phyloP scores from a whole-genome alignment of 1,139 yeast genomes.

The Lodderomyces beijingensis region DNA sequence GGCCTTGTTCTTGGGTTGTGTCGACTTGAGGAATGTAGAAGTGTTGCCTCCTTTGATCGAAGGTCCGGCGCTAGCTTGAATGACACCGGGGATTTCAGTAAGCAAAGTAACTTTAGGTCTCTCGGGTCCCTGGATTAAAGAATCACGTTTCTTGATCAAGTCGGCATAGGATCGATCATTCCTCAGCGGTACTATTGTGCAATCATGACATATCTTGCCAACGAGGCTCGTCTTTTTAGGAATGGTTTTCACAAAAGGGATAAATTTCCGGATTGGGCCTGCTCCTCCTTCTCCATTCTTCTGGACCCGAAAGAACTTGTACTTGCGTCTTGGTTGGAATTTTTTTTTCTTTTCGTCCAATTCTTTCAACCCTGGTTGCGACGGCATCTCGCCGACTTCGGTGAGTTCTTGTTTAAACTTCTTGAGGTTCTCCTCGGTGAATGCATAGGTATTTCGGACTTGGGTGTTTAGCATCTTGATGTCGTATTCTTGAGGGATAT shows the following conservation, averaged over 20 bases:
- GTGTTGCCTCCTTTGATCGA: slow-evolving; percentile 67
- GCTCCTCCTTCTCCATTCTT: slow-evolving; percentile 15
- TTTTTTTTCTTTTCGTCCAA: slow-evolving; percentile 27
- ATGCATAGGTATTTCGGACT: slow-evolving; percentile 83
- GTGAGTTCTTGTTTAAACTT: slow-evolving; percentile 58
- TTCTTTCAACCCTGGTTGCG: slow-evolving; percentile 23
- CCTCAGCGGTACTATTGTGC: slow-evolving; percentile 78
- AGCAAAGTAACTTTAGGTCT: slow-evolving; percentile 76
- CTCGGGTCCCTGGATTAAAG: slow-evolving; percentile 36
- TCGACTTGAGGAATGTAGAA: slow-evolving; percentile 52
- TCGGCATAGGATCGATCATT: slow-evolving; percentile 66
- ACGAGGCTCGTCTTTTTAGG: slow-evolving; percentile 81
- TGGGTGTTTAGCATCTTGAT: slow-evolving; percentile 70
- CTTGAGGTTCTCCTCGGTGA: slow-evolving; percentile 80
- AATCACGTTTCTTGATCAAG: slow-evolving; percentile 43
- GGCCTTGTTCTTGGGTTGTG: slow-evolving; percentile 28
- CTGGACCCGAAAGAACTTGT: slow-evolving; percentile 28
- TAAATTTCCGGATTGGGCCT: slow-evolving; percentile 38
- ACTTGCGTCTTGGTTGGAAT: slow-evolving; percentile 20
- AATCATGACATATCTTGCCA: slow-evolving; percentile 91
- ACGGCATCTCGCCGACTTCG: slow-evolving; percentile 46
- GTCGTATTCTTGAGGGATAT: slow-evolving; percentile 81
- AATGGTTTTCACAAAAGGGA: slow-evolving; percentile 74
- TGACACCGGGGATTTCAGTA: slow-evolving; percentile 82
- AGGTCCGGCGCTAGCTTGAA: slow-evolving; percentile 81